phyloP scores from a whole-genome alignment of 2,329 filamentous ascomycete species.

The Ambrosiella cleistominuta region DNA sequence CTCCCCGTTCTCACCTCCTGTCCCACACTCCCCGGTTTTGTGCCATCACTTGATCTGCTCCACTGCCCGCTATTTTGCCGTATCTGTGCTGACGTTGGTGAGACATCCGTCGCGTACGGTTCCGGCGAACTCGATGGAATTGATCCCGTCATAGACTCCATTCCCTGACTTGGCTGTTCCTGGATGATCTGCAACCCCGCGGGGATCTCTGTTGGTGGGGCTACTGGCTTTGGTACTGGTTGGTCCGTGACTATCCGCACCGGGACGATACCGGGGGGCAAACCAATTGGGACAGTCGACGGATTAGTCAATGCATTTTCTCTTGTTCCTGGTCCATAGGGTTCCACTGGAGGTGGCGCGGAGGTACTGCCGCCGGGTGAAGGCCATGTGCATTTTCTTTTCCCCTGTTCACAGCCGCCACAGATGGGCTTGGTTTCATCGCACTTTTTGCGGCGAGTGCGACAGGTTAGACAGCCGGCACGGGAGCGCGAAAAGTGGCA shows the following conservation, averaged over 20 bases:
- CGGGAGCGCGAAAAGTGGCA: conserved; percentile 12
- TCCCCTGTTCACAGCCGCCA: conserved; percentile 20
- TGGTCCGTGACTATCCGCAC: not conserved
- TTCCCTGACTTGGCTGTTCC: not conserved
- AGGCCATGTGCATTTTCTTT: conserved; percentile 16
- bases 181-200: not conserved
- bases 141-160: no score
- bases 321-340: not conserved
- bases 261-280: conserved; percentile 2
- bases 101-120: no score
- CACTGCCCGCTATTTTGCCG: no score
- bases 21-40: no score
- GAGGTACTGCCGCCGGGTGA: not conserved
- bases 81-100: no score
- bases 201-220: not conserved
- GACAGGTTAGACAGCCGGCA: conserved; percentile 27
- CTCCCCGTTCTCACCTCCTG: no score
- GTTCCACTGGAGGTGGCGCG: not conserved
- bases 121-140: no score
- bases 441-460: conserved; percentile 30
- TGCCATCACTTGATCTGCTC: no score
- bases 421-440: conserved; percentile 28
- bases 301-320: not conserved
- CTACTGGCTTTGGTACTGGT: not conserved
- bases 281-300: not conserved